Conservation (phyloP, 2,329 filamentous ascomycete species). For the Cordyceps pruinosa region DNA sequence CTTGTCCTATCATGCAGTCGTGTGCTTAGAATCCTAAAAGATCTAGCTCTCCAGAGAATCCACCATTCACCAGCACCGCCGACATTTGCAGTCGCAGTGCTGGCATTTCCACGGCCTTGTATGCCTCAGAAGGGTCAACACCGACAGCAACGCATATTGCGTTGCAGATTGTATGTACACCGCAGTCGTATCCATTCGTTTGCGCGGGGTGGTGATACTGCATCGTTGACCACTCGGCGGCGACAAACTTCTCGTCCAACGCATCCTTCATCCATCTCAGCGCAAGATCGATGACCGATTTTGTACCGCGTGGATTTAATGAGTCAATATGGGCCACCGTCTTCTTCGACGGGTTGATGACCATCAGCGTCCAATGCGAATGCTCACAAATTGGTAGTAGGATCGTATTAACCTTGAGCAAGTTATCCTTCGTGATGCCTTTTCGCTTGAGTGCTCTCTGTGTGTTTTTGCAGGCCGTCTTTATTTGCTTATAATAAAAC, state of each 20-base stretch:
- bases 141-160: slow-evolving; percentile 55
- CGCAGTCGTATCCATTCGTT: slow-evolving; percentile 65
- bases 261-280: slow-evolving; percentile 52
- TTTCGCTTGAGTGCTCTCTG: slow-evolving; percentile 50
- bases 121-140: slow-evolving; percentile 42
- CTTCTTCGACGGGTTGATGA: slow-evolving; percentile 54
- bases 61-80: slow-evolving; percentile 58
- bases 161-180: slow-evolving; percentile 71
- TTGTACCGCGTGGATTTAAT: slow-evolving; percentile 38
- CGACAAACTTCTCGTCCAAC: slow-evolving; percentile 45
- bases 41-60: slow-evolving; percentile 55
- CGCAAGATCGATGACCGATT: slow-evolving; percentile 34
- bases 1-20: background rate
- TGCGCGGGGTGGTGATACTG: slow-evolving; percentile 49
- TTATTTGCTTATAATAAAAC: slow-evolving; percentile 55
- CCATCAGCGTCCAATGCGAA: slow-evolving; percentile 65
- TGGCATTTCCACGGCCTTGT: slow-evolving; percentile 48
- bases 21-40: slow-evolving; percentile 21
- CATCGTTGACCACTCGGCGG: slow-evolving; percentile 53
- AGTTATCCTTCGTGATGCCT: slow-evolving; percentile 51
- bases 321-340: slow-evolving; percentile 66
- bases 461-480: slow-evolving; percentile 39
- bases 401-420: slow-evolving; percentile 59
- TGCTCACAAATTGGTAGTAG: slow-evolving; percentile 61
- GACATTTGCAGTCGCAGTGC: slow-evolving; percentile 57